Conservation (phyloP, 257 asterid genomes). For the Solanum etuberosum region DNA sequence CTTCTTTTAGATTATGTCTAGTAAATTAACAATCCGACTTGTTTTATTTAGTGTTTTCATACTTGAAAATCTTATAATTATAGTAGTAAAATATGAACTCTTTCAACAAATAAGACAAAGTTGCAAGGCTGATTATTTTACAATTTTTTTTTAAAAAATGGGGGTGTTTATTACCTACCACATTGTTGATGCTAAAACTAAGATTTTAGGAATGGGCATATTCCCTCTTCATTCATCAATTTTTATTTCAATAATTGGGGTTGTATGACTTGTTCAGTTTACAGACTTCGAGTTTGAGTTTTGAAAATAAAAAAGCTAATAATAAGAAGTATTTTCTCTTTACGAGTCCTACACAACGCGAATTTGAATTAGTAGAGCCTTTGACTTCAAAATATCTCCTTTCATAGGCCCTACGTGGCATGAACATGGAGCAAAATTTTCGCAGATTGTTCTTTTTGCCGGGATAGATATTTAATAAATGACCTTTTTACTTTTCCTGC, state of each 20-base stretch:
- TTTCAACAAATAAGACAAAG: background rate
- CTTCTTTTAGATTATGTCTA: background rate
- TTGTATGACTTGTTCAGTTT: background rate
- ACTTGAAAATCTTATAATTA: background rate
- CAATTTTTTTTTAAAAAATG: background rate
- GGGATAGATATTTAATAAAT: no score
- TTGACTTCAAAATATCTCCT: background rate
- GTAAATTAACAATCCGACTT: background rate
- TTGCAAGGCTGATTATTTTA: background rate
- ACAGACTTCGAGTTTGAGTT: accelerated
- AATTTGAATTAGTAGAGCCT: background rate
- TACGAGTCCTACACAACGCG: accelerated
- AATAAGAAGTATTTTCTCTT: background rate
- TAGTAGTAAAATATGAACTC: background rate
- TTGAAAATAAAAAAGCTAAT: background rate
- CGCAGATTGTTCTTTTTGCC: background rate
- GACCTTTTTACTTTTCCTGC: background rate
- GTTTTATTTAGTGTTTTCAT: background rate
- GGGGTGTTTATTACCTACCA: background rate
- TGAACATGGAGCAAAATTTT: background rate
- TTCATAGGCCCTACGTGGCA: background rate
- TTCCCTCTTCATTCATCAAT: background rate
- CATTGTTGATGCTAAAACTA: background rate
- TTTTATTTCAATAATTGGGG: no score
- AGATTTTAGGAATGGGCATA: background rate